A percentile compares a stretch with the other conserved stretches of the same genome.
Evolutionary conservation across 2,329 filamentous ascomycete genomes (phyloP).

Genomic region (Aspergillus unguis): DNA sequence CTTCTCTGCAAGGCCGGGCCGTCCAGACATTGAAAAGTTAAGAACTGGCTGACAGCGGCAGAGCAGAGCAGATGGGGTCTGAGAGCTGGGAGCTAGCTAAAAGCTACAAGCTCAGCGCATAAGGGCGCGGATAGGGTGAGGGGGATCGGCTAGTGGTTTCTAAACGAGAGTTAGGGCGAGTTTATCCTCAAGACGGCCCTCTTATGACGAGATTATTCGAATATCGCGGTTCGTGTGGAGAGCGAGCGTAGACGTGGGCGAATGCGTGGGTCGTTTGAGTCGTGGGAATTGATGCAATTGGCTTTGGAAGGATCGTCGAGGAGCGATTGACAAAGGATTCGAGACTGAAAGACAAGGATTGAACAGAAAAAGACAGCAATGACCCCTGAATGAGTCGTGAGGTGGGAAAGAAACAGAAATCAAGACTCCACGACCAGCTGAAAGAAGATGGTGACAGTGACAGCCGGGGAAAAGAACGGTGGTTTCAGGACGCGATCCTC

Average conservation of each 20-base stretch:
- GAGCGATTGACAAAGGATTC: not conserved
- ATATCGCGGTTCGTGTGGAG: conserved; percentile 6
- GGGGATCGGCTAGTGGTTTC: conserved; percentile 5
- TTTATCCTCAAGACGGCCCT: not conserved
- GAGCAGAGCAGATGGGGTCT: conserved; percentile 2
- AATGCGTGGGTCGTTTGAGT: conserved; percentile 7
- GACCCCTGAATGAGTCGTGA: too few species aligned
- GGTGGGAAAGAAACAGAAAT: too few species aligned
- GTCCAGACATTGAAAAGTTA: conserved; percentile 28
- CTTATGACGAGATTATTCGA: not conserved
- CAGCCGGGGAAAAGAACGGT: not conserved
- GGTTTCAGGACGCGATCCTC: too few species aligned
- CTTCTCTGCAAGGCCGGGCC: conserved; percentile 37
- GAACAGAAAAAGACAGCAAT: not conserved
- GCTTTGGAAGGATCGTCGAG: conserved; percentile 1
- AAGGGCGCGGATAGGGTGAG: conserved; percentile 2
- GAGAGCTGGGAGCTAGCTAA: not conserved
- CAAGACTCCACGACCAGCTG: too few species aligned
- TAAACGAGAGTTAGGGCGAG: conserved; percentile 6
- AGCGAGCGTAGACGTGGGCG: not conserved
- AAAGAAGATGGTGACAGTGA: not conserved
- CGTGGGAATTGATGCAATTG: conserved; percentile 2
- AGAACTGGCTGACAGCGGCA: conserved; percentile 7
- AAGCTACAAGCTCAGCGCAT: not conserved
- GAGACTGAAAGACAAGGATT: not conserved